A percentile compares a stretch with the other conserved stretches of the same genome.
phyloP scores from a whole-genome alignment of 2,329 filamentous ascomycete genomes.

The Fusarium sp. region DNA sequence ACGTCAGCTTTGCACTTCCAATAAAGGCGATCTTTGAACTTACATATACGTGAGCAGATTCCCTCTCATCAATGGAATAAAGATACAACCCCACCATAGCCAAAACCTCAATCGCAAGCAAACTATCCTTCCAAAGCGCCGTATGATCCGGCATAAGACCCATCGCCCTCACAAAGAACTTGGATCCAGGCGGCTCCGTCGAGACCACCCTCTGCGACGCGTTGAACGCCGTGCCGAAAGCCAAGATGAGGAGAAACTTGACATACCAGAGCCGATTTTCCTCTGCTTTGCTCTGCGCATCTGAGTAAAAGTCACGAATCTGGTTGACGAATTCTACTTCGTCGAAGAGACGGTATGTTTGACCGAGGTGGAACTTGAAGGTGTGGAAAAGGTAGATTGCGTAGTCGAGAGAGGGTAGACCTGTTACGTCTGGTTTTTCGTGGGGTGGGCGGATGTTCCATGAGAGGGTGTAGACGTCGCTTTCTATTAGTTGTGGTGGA shows the following conservation, averaged over 20 bases:
- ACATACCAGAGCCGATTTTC: slow-evolving; percentile 59
- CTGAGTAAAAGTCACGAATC: slow-evolving; percentile 43
- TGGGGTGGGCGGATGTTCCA: slow-evolving; percentile 36
- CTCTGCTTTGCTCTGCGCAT: slow-evolving; percentile 35
- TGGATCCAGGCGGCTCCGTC: slow-evolving; percentile 48
- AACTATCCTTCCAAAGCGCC: slow-evolving; percentile 52
- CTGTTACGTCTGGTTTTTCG: slow-evolving; percentile 48
- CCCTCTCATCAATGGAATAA: slow-evolving; percentile 54
- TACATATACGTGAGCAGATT: slow-evolving; percentile 50
- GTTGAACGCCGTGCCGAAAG: slow-evolving; percentile 50
- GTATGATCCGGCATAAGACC: slow-evolving; percentile 52
- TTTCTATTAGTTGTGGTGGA: slow-evolving; percentile 41
- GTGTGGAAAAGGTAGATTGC: slow-evolving; percentile 51
- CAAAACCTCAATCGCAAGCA: slow-evolving; percentile 54
- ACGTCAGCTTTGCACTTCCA: neutral
- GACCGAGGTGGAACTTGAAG: slow-evolving; percentile 55
- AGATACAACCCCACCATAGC: slow-evolving; percentile 54
- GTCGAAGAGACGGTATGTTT: slow-evolving; percentile 53
- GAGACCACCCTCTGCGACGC: slow-evolving; percentile 41
- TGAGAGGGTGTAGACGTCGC: slow-evolving; percentile 47
- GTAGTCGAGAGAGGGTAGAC: slow-evolving; percentile 52
- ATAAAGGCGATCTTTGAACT: neutral
- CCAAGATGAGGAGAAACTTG: slow-evolving; percentile 63
- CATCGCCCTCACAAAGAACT: slow-evolving; percentile 52
- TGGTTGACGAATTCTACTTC: slow-evolving; percentile 48